Evolutionary conservation across 805 yeast species (phyloP), one percentile per base, ranked within the genome.

Genomic region (Jamesozyma lodderae): DNA sequence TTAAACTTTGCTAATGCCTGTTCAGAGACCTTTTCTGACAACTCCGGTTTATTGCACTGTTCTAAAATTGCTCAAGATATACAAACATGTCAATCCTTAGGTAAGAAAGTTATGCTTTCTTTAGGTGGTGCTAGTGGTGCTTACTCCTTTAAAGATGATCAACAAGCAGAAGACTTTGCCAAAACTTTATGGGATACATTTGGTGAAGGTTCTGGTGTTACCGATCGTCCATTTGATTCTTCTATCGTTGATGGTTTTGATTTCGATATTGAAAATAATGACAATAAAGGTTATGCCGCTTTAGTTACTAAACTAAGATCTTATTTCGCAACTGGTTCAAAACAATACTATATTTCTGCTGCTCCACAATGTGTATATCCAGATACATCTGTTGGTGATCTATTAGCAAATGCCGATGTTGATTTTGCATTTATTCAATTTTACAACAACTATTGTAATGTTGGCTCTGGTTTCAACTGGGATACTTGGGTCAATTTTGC

Each of bases 321-420:
- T 40, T 59, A 64, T 30, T 76, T 71, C 48, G 75, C 67, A 9
- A 62, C 67, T 29, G 65, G 76, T 24, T 67, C 81, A 33, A 81
- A 78, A 60, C 50, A 62, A 21, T 83, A 78, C 64, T 83, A 79
- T 57, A 64, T 86, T 32, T 77, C 94, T 37, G 95, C 95, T 47
- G 90, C 96, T 45, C 96, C 96, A 16, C 95, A 86, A 65, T 88
- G 96, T 66, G 80, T 77, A 19, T 81, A 78, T 58, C 95, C 95
- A 15, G 96, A 87, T 64, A 79, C 74, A 34, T 70, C 60, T 33
- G 66, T 79, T 24, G 81, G 81, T 60, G 69, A 74, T 41, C 68
- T 74, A 38, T 62, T 82, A 48, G 68, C 68, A 23, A 66, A 67
- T 27, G 77, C 84, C 9, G 67, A 73, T 27, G 67, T 87, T 47